Base-by-base conservation (phyloP, 2,329 filamentous ascomycete species). In the Pseudocercospora eumusae region DNA sequence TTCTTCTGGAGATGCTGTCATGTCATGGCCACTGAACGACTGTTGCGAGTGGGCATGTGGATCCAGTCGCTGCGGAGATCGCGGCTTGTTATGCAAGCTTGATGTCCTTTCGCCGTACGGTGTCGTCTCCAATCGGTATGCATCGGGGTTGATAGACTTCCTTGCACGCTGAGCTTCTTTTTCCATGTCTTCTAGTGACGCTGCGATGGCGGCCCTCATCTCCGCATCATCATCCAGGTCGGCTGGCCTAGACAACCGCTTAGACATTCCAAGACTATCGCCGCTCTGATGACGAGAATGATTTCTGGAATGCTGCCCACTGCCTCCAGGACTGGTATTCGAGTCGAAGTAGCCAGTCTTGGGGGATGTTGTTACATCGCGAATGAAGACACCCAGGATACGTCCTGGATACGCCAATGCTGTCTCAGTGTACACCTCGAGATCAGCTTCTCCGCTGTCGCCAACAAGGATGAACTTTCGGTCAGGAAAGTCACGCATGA, bases 381-480 rank as follows among this genome's bases (percentile, higher is more conserved):
- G 86, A 66, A 99, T 98, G 75, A 98, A 98, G 6, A 99, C 86
- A 0, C 88, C 95, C 28, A 92, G 80, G 1, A 99, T 87, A 27
- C 91, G 86, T 0, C 90, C 90, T 0, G 93, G 93, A 69, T 98
- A 88, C 2, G 90, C 86, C 33, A 93, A 73, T 0, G 89, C 93
- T n/a, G 96, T 84, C 66, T 99, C 95, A 0, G 93, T 97, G 72
- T 99, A 99, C 0, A 98, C 92, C 75, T 99, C 96, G 2, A 99
- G 81, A 76, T 99, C 96, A 7, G 93, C 95, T 77, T 99, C 95
- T 40, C 96, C 95, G 69, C 93, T 97, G 74, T 99, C 95, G 8
- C 95, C 95, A 9, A 98, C 90, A 1, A 99, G 83, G 2, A 99
- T 85, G 71, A 99, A 99, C 70, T 86, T 91, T 49, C 95, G 83